These are phyloP conservation scores for Didymella pomorum DNA, from an alignment of 2,329 filamentous ascomycete genomes.

Conservation along the genomic window DNA sequence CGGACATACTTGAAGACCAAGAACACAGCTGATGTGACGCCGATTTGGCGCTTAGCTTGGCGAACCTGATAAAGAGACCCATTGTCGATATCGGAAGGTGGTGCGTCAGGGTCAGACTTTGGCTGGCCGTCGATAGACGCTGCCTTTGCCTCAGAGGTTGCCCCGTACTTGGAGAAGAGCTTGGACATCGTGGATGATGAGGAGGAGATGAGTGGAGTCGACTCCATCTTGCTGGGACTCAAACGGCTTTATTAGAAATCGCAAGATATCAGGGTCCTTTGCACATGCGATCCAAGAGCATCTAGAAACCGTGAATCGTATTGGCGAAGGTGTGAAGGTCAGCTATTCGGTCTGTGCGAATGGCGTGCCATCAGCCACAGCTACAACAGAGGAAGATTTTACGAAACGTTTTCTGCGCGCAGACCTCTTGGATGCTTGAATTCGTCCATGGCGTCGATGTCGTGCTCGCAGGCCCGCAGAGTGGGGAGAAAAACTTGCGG, in stretches of 20 bases:
- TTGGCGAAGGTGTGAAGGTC: slow-evolving; percentile 6
- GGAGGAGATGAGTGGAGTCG: slow-evolving; percentile 19
- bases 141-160: slow-evolving; percentile 16
- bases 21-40: slow-evolving; percentile 36
- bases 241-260: slow-evolving; percentile 15
- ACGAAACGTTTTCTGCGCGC: slow-evolving; percentile 19
- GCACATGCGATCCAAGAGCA: slow-evolving; percentile 15
- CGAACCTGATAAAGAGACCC: slow-evolving; percentile 36
- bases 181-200: slow-evolving; percentile 25
- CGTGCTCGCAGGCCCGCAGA: slow-evolving; percentile 10
- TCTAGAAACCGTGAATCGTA: slow-evolving; percentile 7
- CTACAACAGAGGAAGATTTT: slow-evolving; percentile 15
- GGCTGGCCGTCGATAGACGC: slow-evolving; percentile 17
- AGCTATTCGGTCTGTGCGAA: slow-evolving; percentile 13
- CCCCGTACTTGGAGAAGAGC: slow-evolving; percentile 26
- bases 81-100: slow-evolving; percentile 29
- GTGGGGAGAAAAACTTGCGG: slow-evolving; percentile 10
- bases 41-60: slow-evolving; percentile 43
- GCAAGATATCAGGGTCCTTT: slow-evolving; percentile 3
- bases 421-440: slow-evolving; percentile 14
- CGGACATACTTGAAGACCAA: slow-evolving; percentile 61
- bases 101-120: slow-evolving; percentile 13
- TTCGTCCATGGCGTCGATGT: slow-evolving; percentile 17
- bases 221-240: slow-evolving; percentile 13
- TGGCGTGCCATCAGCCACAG: slow-evolving; percentile 16